Conservation (phyloP, 805 yeast genomes). For the Wickerhamiella domercqiae region DNA sequence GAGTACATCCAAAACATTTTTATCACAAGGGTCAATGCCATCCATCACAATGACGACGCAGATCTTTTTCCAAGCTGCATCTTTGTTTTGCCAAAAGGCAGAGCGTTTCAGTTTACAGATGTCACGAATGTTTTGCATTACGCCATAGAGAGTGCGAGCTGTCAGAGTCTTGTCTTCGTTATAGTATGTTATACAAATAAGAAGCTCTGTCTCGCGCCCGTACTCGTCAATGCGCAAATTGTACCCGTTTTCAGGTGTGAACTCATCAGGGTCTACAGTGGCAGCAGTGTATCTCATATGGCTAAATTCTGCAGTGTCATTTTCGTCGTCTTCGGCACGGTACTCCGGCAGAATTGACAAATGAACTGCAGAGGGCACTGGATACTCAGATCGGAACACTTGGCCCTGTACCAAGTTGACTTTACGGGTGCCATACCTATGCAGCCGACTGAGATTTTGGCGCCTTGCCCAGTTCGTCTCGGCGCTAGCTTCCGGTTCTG, state of each 20-base stretch:
- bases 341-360: conserved; percentile 24
- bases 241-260: conserved; percentile 37
- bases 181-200: conserved; percentile 50
- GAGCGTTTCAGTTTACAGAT: conserved; percentile 34
- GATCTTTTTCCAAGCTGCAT: conserved; percentile 47
- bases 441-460: conserved; percentile 19
- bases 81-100: conserved; percentile 34
- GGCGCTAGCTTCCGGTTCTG: not conserved
- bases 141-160: conserved; percentile 47
- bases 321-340: conserved; percentile 28
- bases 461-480: conserved; percentile 19
- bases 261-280: conserved; percentile 55
- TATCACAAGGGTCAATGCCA: conserved; percentile 51
- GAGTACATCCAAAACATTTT: conserved; percentile 43
- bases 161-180: conserved; percentile 50
- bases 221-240: conserved; percentile 41
- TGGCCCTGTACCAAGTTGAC: conserved; percentile 26
- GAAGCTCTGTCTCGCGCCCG: conserved; percentile 43
- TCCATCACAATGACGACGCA: conserved; percentile 51
- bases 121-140: conserved; percentile 48
- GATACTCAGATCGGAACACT: conserved; percentile 25
- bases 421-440: conserved; percentile 24
- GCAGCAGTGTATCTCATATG: conserved; percentile 52
- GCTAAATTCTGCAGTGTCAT: conserved; percentile 35
- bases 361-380: conserved; percentile 29